A percentile compares a stretch with the other conserved stretches of the same genome.
Evolutionary conservation across 2,329 filamentous ascomycete genomes (phyloP).

Genomic region (Trichophyton equinum): DNA sequence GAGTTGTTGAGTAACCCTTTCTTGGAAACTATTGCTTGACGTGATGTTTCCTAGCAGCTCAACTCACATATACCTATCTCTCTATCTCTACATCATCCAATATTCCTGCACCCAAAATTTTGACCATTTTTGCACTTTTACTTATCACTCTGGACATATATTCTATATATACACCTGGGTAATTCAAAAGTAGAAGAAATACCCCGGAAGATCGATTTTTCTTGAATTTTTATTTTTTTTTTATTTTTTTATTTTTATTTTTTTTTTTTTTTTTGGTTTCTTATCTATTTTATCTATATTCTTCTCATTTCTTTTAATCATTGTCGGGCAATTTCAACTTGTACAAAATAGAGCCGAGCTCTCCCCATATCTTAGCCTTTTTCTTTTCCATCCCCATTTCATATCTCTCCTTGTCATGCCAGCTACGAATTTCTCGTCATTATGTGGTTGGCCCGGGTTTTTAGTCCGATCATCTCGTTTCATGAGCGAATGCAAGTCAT

Average conservation of each 20-base stretch:
- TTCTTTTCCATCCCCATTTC: background rate
- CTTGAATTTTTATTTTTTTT: background rate
- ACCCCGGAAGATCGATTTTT: background rate
- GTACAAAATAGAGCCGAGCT: constrained; percentile 2
- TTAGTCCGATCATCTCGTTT: background rate
- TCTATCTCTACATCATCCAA: background rate
- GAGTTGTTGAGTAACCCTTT: constrained; percentile 78
- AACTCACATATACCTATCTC: too few relatives aligned
- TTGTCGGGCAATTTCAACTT: background rate
- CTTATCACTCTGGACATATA: background rate
- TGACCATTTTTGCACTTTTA: background rate
- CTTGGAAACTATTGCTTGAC: constrained; percentile 55
- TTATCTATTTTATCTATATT: background rate
- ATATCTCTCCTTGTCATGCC: background rate
- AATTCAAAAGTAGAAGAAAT: background rate
- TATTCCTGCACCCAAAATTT: background rate
- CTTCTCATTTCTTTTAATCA: background rate
- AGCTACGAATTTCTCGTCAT: background rate
- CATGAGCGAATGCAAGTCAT: background rate
- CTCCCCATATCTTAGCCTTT: background rate
- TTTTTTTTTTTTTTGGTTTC: background rate
- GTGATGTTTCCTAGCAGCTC: background rate
- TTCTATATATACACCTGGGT: background rate
- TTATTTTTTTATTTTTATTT: too few relatives aligned
- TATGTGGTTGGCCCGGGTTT: background rate